phyloP scores from a whole-genome alignment of 108 stramenopile species.

The Cylindrotheca closterium region DNA sequence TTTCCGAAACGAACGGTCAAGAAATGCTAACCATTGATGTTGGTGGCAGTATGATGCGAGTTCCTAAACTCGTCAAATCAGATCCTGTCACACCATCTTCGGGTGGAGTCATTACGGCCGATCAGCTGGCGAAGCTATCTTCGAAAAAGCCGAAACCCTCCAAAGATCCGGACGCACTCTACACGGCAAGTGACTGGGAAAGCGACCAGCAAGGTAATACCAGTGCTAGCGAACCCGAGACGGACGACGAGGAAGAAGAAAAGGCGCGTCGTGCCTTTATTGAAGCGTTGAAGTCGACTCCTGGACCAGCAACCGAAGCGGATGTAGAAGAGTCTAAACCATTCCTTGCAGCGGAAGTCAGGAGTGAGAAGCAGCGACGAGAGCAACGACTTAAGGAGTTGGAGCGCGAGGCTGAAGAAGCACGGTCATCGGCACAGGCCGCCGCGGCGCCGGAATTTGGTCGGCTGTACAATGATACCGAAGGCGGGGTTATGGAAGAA shows the following conservation, averaged over 20 bases:
- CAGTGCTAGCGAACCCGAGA: conserved; percentile 33
- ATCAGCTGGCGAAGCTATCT: conserved; percentile 39
- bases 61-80: conserved; percentile 19
- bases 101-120: conserved; percentile 46
- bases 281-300: conserved; percentile 65
- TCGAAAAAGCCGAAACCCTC: conserved; percentile 21
- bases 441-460: conserved; percentile 68
- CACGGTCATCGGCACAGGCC: conserved; percentile 47
- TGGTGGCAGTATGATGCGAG: conserved; percentile 50
- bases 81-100: conserved; percentile 19
- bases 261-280: conserved; percentile 77
- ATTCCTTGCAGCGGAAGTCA: conserved; percentile 60
- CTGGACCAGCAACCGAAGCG: conserved; percentile 18
- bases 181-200: conserved; percentile 77
- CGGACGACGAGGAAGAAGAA: conserved; percentile 81
- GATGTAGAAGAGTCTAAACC: conserved; percentile 36
- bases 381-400: conserved; percentile 65
- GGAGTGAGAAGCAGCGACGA: conserved; percentile 80
- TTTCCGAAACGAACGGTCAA: conserved; percentile 14
- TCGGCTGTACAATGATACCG: conserved; percentile 75
- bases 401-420: conserved; percentile 67
- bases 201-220: conserved; percentile 33
- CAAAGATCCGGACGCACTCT: conserved; percentile 30
- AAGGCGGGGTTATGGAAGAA: conserved; percentile 93
- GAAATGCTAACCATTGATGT: conserved; percentile 39